These are phyloP conservation scores for Amoebophrya sp. DNA, from an alignment of 169 alveolate species.

Conservation along the genomic window DNA sequence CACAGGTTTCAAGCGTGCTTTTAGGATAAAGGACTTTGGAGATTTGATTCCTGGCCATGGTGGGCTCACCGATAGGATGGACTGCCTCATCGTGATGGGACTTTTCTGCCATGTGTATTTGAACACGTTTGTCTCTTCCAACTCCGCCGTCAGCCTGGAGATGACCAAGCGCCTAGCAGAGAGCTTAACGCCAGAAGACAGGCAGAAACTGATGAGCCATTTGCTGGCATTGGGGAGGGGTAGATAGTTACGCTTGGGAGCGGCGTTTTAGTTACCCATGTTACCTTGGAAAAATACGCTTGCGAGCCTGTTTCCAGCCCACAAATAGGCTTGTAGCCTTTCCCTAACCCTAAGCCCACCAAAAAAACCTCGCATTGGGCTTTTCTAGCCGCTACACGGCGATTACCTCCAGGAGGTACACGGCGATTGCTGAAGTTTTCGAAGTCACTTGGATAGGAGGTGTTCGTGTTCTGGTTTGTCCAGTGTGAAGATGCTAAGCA, in stretches of 20 bases:
- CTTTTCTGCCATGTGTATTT: constrained; percentile 4
- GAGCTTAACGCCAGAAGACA: not conserved
- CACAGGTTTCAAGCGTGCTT: constrained; percentile 97
- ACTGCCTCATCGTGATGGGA: constrained; percentile 80
- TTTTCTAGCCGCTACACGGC: too few species aligned
- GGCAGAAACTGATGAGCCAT: not conserved
- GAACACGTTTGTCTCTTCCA: not conserved
- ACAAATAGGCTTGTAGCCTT: too few species aligned
- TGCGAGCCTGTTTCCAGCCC: too few species aligned
- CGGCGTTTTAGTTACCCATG: too few species aligned
- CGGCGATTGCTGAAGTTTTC: too few species aligned
- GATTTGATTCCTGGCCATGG: constrained; percentile 99
- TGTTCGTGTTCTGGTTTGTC: too few species aligned
- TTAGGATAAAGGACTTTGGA: constrained; percentile 95
- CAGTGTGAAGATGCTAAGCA: too few species aligned
- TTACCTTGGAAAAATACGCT: too few species aligned
- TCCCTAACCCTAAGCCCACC: too few species aligned
- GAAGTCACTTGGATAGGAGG: too few species aligned
- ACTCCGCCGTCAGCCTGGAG: not conserved
- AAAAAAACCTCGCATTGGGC: too few species aligned
- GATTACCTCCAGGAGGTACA: too few species aligned
- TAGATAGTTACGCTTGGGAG: not conserved
- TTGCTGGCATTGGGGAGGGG: not conserved
- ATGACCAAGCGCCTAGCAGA: not conserved
- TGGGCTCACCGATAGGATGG: constrained; percentile 97